Percentiles rank a stretch among this genome's conserved stretches.
Conservation (phyloP, 495 filamentous ascomycete species). For the Tuber aestivum region DNA sequence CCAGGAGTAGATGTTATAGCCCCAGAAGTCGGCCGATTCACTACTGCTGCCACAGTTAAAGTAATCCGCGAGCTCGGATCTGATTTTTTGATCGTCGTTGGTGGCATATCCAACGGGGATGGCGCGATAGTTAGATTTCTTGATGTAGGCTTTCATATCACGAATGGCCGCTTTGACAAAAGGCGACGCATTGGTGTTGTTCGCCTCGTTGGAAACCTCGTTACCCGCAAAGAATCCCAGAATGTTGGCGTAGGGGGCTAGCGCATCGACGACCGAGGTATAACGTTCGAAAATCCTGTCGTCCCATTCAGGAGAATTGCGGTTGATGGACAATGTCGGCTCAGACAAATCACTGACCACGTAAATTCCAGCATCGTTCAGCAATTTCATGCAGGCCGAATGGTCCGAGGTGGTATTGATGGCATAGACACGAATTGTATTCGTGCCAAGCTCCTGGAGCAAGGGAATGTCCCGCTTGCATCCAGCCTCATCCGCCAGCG, state of each 20-base stretch:
- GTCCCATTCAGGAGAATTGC: conserved; percentile 69
- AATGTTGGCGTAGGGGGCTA: conserved; percentile 74
- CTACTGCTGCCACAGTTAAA: conserved; percentile 74
- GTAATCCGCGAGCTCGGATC: conserved; percentile 72
- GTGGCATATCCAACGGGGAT: conserved; percentile 94
- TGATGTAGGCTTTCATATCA: conserved; percentile 91
- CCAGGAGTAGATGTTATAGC: conserved; percentile 99
- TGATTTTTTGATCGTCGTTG: conserved; percentile 79
- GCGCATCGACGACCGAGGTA: conserved; percentile 71
- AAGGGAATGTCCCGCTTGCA: conserved; percentile 82
- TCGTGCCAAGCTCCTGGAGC: conserved; percentile 69
- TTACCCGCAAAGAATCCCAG: conserved; percentile 97
- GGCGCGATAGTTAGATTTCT: conserved; percentile 62
- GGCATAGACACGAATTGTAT: conserved; percentile 89
- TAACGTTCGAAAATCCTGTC: conserved; percentile 70
- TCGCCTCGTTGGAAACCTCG: conserved; percentile 80
- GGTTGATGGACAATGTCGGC: conserved; percentile 75
- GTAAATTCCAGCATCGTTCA: conserved; percentile 86
- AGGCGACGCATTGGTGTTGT: conserved; percentile 77
- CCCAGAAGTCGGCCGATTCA: conserved; percentile 85
- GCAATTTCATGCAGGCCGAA: conserved; percentile 72
- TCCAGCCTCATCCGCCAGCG: conserved; percentile 60
- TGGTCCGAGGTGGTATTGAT: conserved; percentile 76
- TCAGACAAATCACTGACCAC: conserved; percentile 82
- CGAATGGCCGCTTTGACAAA: conserved; percentile 96